phyloP scores from a whole-genome alignment of 116 monocot genomes.

The Thalassia testudinum region DNA sequence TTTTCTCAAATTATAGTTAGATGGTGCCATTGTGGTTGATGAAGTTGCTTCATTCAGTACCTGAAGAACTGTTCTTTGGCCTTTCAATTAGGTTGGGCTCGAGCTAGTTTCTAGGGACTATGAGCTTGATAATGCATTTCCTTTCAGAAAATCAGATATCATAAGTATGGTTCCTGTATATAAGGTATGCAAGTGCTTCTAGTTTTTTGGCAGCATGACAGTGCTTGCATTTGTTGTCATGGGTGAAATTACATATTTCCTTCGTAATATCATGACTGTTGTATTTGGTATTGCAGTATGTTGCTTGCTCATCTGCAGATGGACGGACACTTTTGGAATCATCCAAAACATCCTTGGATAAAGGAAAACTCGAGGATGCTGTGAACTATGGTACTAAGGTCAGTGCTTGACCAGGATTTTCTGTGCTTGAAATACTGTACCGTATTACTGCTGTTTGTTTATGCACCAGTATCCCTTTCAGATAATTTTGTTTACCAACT shows the following conservation, averaged over 20 bases:
- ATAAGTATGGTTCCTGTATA: constrained; percentile 88
- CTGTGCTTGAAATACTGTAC: too few relatives aligned
- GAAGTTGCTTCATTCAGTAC: too few relatives aligned
- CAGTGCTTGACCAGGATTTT: too few relatives aligned
- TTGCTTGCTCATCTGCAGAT: constrained; percentile 94
- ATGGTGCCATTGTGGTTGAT: too few relatives aligned
- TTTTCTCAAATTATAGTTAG: neutral
- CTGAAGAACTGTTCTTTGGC: too few relatives aligned
- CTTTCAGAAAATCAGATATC: constrained; percentile 74
- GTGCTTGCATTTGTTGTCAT: neutral
- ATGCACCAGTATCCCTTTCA: too few relatives aligned
- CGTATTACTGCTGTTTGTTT: too few relatives aligned
- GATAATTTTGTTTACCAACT: too few relatives aligned
- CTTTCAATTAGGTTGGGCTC: constrained; percentile 62
- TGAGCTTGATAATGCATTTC: constrained; percentile 54
- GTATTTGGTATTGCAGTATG: constrained; percentile 50
- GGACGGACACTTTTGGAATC: constrained; percentile 89
- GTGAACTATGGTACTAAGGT: constrained; percentile 94
- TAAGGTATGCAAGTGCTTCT: constrained; percentile 36
- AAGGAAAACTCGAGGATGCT: constrained; percentile 95
- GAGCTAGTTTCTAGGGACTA: constrained; percentile 89
- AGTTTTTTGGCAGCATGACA: constrained; percentile 20
- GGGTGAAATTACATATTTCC: too few relatives aligned
- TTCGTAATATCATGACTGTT: neutral
- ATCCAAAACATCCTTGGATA: constrained; percentile 90